phyloP scores from a whole-genome alignment of 768 basidiomycete species.

The Boletus coccyginus region DNA sequence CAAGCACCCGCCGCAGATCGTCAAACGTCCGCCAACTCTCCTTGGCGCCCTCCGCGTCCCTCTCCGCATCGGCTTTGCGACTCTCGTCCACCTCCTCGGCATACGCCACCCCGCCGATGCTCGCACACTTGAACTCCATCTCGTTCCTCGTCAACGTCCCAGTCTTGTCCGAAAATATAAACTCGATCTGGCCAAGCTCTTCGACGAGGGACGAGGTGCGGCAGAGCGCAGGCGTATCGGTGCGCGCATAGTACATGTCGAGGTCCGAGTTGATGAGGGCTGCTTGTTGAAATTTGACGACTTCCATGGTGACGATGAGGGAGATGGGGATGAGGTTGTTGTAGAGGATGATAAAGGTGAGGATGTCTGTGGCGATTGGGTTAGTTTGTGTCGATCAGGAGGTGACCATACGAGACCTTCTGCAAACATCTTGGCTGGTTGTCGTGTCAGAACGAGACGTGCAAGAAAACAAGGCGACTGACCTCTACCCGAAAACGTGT shows the following conservation, averaged over 20 bases:
- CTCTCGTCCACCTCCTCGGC: slow-evolving; percentile 89
- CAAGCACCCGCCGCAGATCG: slow-evolving; percentile 59
- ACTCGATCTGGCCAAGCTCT: slow-evolving; percentile 97
- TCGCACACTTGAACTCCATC: slow-evolving; percentile 95
- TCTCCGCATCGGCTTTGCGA: slow-evolving; percentile 56
- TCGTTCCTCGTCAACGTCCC: slow-evolving; percentile 96
- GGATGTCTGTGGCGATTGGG: slow-evolving; percentile 60
- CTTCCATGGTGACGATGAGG: slow-evolving; percentile 98
- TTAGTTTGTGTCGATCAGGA: background rate
- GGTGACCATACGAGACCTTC: slow-evolving; percentile 55
- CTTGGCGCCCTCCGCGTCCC: slow-evolving; percentile 38
- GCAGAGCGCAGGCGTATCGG: slow-evolving; percentile 95
- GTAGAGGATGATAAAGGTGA: slow-evolving; percentile 98
- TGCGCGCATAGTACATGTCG: slow-evolving; percentile 96
- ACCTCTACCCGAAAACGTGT: slow-evolving; percentile 64
- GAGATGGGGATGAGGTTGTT: slow-evolving; percentile 99
- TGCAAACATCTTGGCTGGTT: slow-evolving; percentile 68
- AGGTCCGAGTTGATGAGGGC: slow-evolving; percentile 95
- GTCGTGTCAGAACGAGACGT: background rate
- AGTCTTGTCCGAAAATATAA: slow-evolving; percentile 93
- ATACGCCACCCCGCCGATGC: slow-evolving; percentile 85
- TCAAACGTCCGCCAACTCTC: slow-evolving; percentile 79
- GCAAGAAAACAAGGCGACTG: slow-evolving; percentile 15
- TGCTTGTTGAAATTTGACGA: slow-evolving; percentile 98
- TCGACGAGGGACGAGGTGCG: slow-evolving; percentile 98